phyloP scores from a whole-genome alignment of 768 basidiomycete genomes.

The Amanita exitialis region DNA sequence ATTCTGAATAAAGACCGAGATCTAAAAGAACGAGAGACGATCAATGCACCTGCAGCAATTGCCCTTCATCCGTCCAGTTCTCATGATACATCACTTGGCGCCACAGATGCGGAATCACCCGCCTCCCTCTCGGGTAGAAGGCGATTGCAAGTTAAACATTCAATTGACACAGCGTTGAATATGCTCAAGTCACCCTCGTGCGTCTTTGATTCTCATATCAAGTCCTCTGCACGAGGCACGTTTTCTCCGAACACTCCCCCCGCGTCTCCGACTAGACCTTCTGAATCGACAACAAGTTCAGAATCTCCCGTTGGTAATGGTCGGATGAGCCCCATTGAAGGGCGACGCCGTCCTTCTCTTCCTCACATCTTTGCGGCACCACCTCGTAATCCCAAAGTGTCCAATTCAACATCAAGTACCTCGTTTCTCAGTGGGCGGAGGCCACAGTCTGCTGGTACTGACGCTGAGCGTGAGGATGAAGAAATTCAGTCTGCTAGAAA shows the following conservation, averaged over 20 bases:
- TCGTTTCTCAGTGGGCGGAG: constrained; percentile 29
- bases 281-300: constrained; percentile 31
- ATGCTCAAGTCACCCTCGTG: constrained; percentile 30
- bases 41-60: constrained; percentile 13
- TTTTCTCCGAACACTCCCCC: constrained; percentile 25
- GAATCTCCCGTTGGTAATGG: constrained; percentile 20
- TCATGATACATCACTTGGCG: constrained; percentile 2
- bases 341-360: constrained; percentile 57
- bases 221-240: constrained; percentile 8
- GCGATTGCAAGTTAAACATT: constrained; percentile 65
- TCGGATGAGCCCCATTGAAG: constrained; percentile 20
- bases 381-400: constrained; percentile 24
- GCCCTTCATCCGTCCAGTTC: background rate
- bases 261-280: constrained; percentile 27
- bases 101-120: constrained; percentile 18
- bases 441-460: constrained; percentile 67
- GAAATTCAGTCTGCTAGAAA: constrained; percentile 19
- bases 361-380: constrained; percentile 40
- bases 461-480: constrained; percentile 37
- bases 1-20: constrained; percentile 51
- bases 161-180: constrained; percentile 64
- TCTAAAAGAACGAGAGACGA: constrained; percentile 39
- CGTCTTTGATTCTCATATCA: constrained; percentile 5
- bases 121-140: constrained; percentile 24
- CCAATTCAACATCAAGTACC: constrained; percentile 19